Base-by-base conservation (phyloP, 345 rosid genomes). In the Rhodomyrtus tomentosa region DNA sequence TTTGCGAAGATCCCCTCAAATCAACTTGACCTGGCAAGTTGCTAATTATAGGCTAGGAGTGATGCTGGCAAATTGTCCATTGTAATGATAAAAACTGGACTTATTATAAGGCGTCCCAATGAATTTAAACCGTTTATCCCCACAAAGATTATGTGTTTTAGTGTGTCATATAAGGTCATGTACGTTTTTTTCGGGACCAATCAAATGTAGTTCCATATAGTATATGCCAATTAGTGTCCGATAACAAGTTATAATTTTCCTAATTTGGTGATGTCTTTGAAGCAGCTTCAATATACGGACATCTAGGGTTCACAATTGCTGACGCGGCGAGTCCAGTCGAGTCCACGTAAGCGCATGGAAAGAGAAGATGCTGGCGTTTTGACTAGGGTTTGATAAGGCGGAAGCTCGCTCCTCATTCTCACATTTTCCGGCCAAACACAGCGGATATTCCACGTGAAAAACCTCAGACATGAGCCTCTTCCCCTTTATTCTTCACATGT, bases 331-430 rank as follows among this genome's bases (percentile, higher is more conserved):
- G 38, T 68, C 38, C 25, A 68, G 20, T 18, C 55, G 81, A 38
- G 40, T 59, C 58, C 50, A 14, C 79, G 58, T 50, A 58, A 55
- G 49, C 58, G 40, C 15, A 55, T 7, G 20, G 49, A 38, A 13
- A 45, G 85, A 40, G 55, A 12, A 51, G 85, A 84, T 85, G 56
- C 50, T 55, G 59, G 38, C 62, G 59, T 85, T 82, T 53, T 76
- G 85, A 84, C 82, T 79, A 36, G 72, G 42, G 50, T 74, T 81
- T 81, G 80, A 81, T 85, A 81, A 85, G 86, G 79, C 58, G 83
- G 83, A 85, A 80, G 81, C 79, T 56, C 56, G 20, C 56, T 73
- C 62, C 18, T 55, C 55, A 36, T 68, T 68, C 38, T 68, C 7
- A 36, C 38, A 68, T 36, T 68, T 68, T 68, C 22, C 79, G 36